Base-by-base conservation (phyloP, 1,284 basidiomycete species). In the Porodaedalea pini region DNA sequence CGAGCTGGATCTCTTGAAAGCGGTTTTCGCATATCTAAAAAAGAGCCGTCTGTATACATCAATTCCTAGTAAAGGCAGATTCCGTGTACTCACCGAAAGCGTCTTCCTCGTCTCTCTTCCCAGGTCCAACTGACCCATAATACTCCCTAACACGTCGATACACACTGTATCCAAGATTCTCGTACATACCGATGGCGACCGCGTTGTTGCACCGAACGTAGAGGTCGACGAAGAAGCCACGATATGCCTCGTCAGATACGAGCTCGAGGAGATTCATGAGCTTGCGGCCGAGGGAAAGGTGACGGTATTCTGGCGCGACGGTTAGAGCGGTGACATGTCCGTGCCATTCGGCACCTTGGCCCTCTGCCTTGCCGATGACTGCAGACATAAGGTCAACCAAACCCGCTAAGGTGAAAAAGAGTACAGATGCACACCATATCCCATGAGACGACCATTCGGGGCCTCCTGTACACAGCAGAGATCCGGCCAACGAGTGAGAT, bases 301-400 rank as follows among this genome's bases (percentile, higher is more conserved):
- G 85, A 37, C 94, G 88, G 71, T 93, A 96, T 67, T 93, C 89
- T 17, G 94, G 94, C 0, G 94, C 91, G 51, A 96, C 92, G 1
- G 92, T 92, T 54, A 96, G 78, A 0, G 93, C 92, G 1, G 94
- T 96, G 63, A 96, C 88, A 68, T 96, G 93, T 0, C 90, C 92
- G 65, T 94, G 92, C 83, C 88, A 92, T 66, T 94, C 92, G 1
- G 70, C 60, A 1, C 77, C 75, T 11, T 70, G 60, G 5, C 92
- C 92, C 70, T 94, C 92, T 0, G 90, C 90, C 68, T 94, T 94
- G 31, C 91, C 92, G 57, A 94, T 76, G 57, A 94, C 92, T 94
- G 59, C 27, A 41, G 21, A 17, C 48, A 54, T 51, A 37, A 58
- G 50, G 27, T 61, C 36, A 36, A 29, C 19, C 49, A 31, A 17